These are phyloP conservation scores for Carex parvula DNA, from an alignment of 176 grass and related monocot species.

Conservation along the genomic window DNA sequence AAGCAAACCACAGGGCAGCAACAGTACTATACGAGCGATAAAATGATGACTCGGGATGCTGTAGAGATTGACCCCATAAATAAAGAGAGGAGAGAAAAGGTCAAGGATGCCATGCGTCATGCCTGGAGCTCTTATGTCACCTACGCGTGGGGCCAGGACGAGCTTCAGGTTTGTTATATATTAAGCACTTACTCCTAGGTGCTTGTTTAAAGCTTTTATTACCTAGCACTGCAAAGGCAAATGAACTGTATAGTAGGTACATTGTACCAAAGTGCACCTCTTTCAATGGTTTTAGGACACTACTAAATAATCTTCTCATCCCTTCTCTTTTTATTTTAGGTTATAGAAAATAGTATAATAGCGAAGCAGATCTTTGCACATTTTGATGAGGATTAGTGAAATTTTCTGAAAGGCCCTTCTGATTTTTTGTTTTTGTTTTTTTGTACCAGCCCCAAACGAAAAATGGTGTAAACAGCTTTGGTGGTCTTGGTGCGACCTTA, in stretches of 20 bases:
- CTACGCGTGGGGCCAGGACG: constrained; percentile 94
- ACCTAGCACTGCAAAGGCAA: background rate
- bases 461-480: constrained; percentile 91
- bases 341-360: constrained; percentile 4
- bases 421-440: constrained; percentile 21
- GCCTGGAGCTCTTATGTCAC: constrained; percentile 95
- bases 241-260: background rate
- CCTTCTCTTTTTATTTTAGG: constrained; percentile 7
- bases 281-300: background rate
- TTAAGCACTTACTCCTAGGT: background rate
- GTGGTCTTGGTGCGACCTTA: constrained; percentile 94
- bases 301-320: constrained; percentile 13
- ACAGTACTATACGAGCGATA: constrained; percentile 33
- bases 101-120: constrained; percentile 91
- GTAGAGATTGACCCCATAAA: constrained; percentile 68
- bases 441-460: constrained; percentile 81
- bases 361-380: background rate
- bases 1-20: constrained; percentile 17
- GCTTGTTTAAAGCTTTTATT: background rate
- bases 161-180: constrained; percentile 78
- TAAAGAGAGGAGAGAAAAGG: constrained; percentile 80
- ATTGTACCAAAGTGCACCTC: background rate
- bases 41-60: constrained; percentile 30
- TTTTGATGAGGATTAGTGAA: background rate
- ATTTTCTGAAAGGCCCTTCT: constrained; percentile 12